Evolutionary conservation across 108 stramenopile species (phyloP).

Genomic region (Pelagomonas calceolata): DNA sequence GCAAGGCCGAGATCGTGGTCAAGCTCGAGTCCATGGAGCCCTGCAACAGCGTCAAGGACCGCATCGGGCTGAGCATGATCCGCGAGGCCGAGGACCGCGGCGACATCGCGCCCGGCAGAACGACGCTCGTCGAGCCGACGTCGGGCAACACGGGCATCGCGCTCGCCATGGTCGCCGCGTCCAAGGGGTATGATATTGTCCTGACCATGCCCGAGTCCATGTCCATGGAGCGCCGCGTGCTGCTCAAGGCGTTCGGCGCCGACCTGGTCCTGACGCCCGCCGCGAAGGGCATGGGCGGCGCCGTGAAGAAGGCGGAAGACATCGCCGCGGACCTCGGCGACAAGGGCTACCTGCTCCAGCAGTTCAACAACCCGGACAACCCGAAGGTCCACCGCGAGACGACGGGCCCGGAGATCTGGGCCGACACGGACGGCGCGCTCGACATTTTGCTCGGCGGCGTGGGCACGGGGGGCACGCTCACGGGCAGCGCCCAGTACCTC

Average conservation of each 20-base stretch:
- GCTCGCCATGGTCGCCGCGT: slow-evolving; percentile 75
- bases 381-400: slow-evolving; percentile 54
- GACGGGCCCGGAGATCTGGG: slow-evolving; percentile 34
- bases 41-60: slow-evolving; percentile 76
- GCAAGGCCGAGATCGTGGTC: slow-evolving; percentile 64
- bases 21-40: slow-evolving; percentile 77
- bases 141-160: slow-evolving; percentile 80
- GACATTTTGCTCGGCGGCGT: slow-evolving; percentile 73
- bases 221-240: slow-evolving; percentile 72
- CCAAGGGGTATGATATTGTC: slow-evolving; percentile 69
- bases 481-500: slow-evolving; percentile 59
- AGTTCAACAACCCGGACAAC: slow-evolving; percentile 88
- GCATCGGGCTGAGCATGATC: slow-evolving; percentile 70
- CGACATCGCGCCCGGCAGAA: slow-evolving; percentile 58
- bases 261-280: slow-evolving; percentile 63
- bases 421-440: slow-evolving; percentile 54
- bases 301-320: slow-evolving; percentile 58
- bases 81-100: slow-evolving; percentile 67
- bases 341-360: slow-evolving; percentile 60
- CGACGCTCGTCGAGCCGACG: slow-evolving; percentile 71
- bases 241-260: slow-evolving; percentile 66
- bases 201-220: slow-evolving; percentile 79
- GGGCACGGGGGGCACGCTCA: slow-evolving; percentile 70
- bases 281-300: slow-evolving; percentile 68
- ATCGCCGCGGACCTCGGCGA: slow-evolving; percentile 41